Percentiles rank a stretch among this genome's conserved stretches.
These are phyloP conservation scores for Coniophora puteana DNA, from an alignment of 1,284 basidiomycete genomes.

Conservation along the genomic window DNA sequence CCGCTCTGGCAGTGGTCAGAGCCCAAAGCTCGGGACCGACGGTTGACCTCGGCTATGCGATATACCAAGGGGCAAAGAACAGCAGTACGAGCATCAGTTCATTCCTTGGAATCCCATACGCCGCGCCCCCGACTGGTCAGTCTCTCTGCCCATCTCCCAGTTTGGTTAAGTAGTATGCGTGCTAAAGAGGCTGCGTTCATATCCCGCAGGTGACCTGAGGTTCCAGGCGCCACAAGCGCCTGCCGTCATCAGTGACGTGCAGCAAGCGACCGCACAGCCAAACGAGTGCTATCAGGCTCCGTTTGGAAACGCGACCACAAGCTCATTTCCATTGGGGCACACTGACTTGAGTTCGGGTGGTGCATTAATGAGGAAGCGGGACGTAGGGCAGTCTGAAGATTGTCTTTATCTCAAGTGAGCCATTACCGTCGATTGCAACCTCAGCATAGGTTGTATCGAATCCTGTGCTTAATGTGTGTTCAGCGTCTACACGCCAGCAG, in stretches of 20 bases:
- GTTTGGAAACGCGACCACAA: background rate
- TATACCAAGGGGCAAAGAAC: background rate
- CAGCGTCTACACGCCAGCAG: background rate
- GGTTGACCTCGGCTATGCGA: constrained; percentile 1
- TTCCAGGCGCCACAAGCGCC: constrained; percentile 1
- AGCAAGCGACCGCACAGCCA: constrained; percentile 2
- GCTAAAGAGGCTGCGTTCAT: background rate
- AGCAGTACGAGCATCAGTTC: background rate
- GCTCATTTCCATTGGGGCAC: background rate
- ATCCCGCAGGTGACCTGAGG: background rate
- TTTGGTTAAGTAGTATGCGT: too few relatives aligned
- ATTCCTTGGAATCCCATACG: constrained; percentile 1
- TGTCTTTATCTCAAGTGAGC: background rate
- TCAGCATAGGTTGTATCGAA: background rate
- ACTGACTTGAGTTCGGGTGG: background rate
- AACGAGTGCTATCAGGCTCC: constrained; percentile 2
- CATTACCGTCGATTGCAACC: background rate
- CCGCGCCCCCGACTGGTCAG: background rate
- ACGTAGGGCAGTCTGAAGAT: background rate
- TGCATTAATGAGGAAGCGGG: too few relatives aligned
- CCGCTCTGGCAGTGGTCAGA: too few relatives aligned
- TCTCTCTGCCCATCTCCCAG: too few relatives aligned
- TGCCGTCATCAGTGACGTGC: background rate
- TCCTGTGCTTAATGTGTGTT: background rate
- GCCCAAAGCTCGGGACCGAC: background rate